These are phyloP conservation scores for Penicillium steckii DNA, from an alignment of 495 filamentous ascomycete genomes.

Conservation along the genomic window DNA sequence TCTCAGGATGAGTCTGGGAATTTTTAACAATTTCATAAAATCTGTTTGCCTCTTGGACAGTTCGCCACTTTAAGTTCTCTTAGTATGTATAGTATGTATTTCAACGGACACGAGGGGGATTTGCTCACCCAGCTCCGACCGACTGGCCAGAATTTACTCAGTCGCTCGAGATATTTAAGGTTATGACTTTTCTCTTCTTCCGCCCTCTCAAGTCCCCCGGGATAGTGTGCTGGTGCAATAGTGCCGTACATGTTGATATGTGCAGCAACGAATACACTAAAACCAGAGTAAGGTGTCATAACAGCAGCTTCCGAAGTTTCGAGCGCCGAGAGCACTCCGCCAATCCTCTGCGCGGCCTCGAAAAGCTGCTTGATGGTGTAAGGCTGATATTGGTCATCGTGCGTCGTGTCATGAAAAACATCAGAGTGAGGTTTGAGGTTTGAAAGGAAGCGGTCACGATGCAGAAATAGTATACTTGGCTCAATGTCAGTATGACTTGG, in stretches of 20 bases:
- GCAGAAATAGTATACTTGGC: slow-evolving; percentile 38
- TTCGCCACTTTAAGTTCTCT: slow-evolving; percentile 35
- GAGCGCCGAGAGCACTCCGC: slow-evolving; percentile 33
- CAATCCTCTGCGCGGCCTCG: slow-evolving; percentile 37
- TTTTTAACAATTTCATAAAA: slow-evolving; percentile 41
- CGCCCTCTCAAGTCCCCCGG: slow-evolving; percentile 36
- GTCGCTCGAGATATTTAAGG: slow-evolving; percentile 36
- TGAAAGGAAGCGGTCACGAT: slow-evolving; percentile 41
- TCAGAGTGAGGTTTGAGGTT: slow-evolving; percentile 29
- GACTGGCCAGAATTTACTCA: slow-evolving; percentile 41
- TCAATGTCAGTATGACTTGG: background rate
- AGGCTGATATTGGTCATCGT: slow-evolving; percentile 16
- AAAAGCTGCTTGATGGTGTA: slow-evolving; percentile 38
- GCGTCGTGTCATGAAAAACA: slow-evolving; percentile 22
- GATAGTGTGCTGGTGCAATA: slow-evolving; percentile 35
- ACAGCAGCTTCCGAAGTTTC: slow-evolving; percentile 37
- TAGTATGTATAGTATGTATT: background rate
- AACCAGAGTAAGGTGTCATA: slow-evolving; percentile 45
- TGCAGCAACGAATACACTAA: slow-evolving; percentile 45
- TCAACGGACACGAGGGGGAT: background rate
- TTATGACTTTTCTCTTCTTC: slow-evolving; percentile 38
- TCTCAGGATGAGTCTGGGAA: slow-evolving; percentile 19
- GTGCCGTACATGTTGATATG: slow-evolving; percentile 50
- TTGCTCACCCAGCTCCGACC: slow-evolving; percentile 39
- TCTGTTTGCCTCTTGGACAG: slow-evolving; percentile 41